Base-by-base conservation (phyloP, 495 filamentous ascomycete species). In the Hypoxylon perforatum region DNA sequence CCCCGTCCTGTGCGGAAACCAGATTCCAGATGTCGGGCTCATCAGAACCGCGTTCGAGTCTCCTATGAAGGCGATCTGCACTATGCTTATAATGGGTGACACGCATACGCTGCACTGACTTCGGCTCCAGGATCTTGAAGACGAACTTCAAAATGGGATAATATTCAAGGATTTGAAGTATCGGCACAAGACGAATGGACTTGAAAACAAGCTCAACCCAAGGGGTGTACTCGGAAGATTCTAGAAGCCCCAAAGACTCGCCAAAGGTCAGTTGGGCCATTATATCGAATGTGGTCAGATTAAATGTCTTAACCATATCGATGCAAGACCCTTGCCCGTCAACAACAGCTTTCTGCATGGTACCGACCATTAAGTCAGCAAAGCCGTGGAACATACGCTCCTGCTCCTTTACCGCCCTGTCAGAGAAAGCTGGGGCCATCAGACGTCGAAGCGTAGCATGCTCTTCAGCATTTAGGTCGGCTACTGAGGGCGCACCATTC, bases 261-360 rank as follows among this genome's bases (percentile, higher is more conserved):
- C 81, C 80, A 46, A 81, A 81, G 1, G 76, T 73, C 5, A 84
- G 57, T 56, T 84, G 79, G 0, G 81, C 81, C 39, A 83, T 81
- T 12, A 83, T 73, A 50, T 83, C 81, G 46, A 83, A 83, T 0
- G 81, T 83, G 8, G 68, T 73, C 44, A 73, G 45, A n/a, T 48
- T 48, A 48, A 5, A 48, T 4, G 23, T 48, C 45, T 48, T 48
- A 17, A 22, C 45, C 18, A 48, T 48, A 18, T 48, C 45, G 3
- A 48, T n/a, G 5, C 18, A 11, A 17, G 23, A 8, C 45, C 23
- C 4, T 48, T 35, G 11, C 11, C 45, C 8, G 19, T 7, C 18
- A 48, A 8, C n/a, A n/a, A n/a, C n/a, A n/a, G 45, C 9, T 19
- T 48, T 48, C 23, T 28, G 9, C 3, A 48, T 48, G n/a, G 11